Evolutionary conservation across 306 rosid species (phyloP), one percentile per base, ranked within the genome.

Genomic region (Lathyrus oleraceus): DNA sequence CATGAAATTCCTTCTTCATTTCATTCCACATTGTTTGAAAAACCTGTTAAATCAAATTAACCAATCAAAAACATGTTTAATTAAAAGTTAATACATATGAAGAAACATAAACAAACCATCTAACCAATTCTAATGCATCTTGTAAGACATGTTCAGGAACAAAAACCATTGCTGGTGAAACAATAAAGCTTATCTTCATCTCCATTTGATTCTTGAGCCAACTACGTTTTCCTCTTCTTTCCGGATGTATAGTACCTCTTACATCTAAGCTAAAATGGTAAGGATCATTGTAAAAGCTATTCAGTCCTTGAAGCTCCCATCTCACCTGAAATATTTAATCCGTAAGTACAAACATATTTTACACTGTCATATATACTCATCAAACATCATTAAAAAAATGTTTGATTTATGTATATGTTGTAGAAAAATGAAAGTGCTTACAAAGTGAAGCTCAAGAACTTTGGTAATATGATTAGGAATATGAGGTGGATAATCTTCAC

Each of bases 381-480:
- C 43, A 28, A 5, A 10, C 3, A 39, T 39, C 43, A 39, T 4
- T 9, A 39, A 39, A 39, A 39, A 39, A n/a, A n/a, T 42, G n/a
- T 42, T 35, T 6, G 1, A 35, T 35, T 21, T 21, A 21, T 2
- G 23, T 21, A 21, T 21, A 21, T 2, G 2, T 1, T 3, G 28
- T 2, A 25, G 3, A 25, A 25, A 25, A 3, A 3, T 25, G 28
- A 25, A 25, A 25, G 28, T 25, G 67, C 81, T 79, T 84, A 87
- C 89, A 74, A 78, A 36, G 36, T 87, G 61, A 67, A 84, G 59
- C 70, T 84, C 81, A 8, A 82, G 63, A 74, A 87, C 12, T 54
- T 75, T 82, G 42, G 75, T 67, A 69, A 84, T 40, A 49, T 76
- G 47, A 27, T 53, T 79, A 77, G 91, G 91, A 61, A 84, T 68